phyloP scores from a whole-genome alignment of 225 moss, liverwort and hornwort species.

The Anthoceros angustus region DNA sequence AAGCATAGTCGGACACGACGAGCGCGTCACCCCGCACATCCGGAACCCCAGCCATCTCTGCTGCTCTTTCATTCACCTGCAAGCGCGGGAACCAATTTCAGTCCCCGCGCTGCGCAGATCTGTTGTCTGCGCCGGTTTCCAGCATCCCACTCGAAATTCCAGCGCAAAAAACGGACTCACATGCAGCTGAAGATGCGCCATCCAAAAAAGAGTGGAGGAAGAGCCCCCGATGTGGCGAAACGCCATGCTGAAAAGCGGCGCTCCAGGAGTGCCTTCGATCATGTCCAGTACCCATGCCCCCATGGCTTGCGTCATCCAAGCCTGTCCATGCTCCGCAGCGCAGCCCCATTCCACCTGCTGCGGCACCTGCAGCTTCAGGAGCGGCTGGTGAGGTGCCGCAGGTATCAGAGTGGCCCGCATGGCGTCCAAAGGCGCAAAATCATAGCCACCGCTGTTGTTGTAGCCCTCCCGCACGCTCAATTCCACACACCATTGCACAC shows the following conservation, averaged over 20 bases:
- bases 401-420: not conserved
- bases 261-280: not conserved
- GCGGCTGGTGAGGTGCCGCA: not conserved
- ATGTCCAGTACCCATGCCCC: not conserved
- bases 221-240: not conserved
- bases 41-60: not conserved
- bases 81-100: not conserved
- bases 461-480: too few relatives aligned
- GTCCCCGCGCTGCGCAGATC: not conserved
- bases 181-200: slow-evolving; percentile 1
- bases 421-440: not conserved
- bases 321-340: not conserved
- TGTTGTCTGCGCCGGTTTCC: not conserved
- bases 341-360: slow-evolving; percentile 1
- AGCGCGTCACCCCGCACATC: not conserved
- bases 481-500: too few relatives aligned
- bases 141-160: not conserved
- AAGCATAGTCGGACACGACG: not conserved
- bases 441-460: not conserved
- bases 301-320: not conserved
- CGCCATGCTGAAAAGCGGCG: slow-evolving; percentile 1
- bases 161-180: not conserved
- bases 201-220: not conserved
- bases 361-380: not conserved
- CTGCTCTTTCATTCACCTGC: slow-evolving; percentile 2